phyloP scores from a whole-genome alignment of 2,329 filamentous ascomycete species.

The Bipolaris gigantea region DNA sequence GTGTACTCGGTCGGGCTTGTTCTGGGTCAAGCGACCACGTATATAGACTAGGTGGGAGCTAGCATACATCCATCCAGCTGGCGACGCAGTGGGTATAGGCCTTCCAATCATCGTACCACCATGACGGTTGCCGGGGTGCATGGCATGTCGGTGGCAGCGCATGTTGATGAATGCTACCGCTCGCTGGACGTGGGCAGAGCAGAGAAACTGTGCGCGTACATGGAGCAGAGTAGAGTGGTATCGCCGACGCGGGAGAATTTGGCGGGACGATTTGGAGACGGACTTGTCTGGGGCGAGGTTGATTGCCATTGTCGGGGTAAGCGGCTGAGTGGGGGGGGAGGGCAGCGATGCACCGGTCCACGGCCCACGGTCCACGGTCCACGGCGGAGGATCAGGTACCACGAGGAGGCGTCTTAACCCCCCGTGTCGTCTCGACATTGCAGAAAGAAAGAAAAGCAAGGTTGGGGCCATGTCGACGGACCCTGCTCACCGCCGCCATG shows the following conservation, averaged over 20 bases:
- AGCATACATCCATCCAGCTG: conserved; percentile 19
- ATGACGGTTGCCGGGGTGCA: not conserved
- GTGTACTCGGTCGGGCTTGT: not conserved
- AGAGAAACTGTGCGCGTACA: not conserved
- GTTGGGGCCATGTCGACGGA: conserved; percentile 24
- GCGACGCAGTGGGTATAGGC: conserved; percentile 24
- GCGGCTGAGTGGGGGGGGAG: conserved; percentile 33
- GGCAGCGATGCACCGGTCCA: conserved; percentile 12
- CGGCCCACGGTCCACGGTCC: conserved; percentile 25
- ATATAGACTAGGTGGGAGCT: conserved; percentile 9
- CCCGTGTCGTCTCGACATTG: not conserved
- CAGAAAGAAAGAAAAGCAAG: conserved; percentile 27
- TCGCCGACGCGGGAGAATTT: not conserved
- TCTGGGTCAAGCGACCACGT: conserved; percentile 11
- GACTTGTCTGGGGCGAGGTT: not conserved
- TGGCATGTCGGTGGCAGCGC: not conserved
- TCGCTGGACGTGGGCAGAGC: not conserved
- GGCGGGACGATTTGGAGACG: conserved; percentile 1
- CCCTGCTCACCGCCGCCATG: conserved; percentile 13
- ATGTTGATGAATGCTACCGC: not conserved
- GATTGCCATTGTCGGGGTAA: conserved; percentile 12
- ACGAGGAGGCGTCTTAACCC: conserved; percentile 19
- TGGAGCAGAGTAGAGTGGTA: not conserved
- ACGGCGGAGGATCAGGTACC: conserved; percentile 39
- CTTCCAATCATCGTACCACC: conserved; percentile 20